Conservation (phyloP, 768 basidiomycete genomes). For the Mrakia blollopis region DNA sequence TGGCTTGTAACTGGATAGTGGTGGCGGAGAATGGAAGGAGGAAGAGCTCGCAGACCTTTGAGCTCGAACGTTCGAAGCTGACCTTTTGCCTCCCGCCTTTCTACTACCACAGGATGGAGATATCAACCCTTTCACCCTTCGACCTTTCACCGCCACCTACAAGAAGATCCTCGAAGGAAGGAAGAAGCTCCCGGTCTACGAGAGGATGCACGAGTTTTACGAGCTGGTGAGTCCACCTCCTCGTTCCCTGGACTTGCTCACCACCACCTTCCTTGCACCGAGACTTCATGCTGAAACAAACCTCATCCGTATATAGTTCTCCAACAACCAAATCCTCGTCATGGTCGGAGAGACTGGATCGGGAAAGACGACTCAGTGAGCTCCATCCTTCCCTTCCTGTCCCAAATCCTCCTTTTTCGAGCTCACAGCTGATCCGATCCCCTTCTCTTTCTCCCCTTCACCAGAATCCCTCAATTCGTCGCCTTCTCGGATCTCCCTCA, state of each 20-base stretch:
- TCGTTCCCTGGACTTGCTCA: background rate
- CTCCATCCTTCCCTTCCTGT: conserved; percentile 4
- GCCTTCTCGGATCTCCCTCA: conserved; percentile 90
- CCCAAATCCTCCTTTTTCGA: background rate
- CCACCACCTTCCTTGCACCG: background rate
- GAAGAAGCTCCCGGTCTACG: conserved; percentile 83
- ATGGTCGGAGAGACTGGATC: conserved; percentile 94
- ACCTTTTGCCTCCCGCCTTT: background rate
- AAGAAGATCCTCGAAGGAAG: conserved; percentile 76
- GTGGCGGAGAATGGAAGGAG: background rate
- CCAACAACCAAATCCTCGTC: conserved; percentile 67
- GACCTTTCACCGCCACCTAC: conserved; percentile 70
- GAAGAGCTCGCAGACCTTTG: background rate
- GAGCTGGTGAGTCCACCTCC: conserved; percentile 61
- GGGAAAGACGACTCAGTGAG: conserved; percentile 92
- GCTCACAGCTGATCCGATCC: background rate
- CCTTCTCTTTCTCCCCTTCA: background rate
- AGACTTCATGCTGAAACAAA: conserved; percentile 18
- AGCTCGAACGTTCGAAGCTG: background rate
- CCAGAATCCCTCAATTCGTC: conserved; percentile 92
- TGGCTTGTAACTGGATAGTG: background rate
- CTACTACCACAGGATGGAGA: conserved; percentile 58
- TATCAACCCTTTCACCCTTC: conserved; percentile 81
- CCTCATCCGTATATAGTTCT: conserved; percentile 52
- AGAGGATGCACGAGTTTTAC: conserved; percentile 89